phyloP scores from a whole-genome alignment of 495 filamentous ascomycete species.

The Penicillium subrubescens region DNA sequence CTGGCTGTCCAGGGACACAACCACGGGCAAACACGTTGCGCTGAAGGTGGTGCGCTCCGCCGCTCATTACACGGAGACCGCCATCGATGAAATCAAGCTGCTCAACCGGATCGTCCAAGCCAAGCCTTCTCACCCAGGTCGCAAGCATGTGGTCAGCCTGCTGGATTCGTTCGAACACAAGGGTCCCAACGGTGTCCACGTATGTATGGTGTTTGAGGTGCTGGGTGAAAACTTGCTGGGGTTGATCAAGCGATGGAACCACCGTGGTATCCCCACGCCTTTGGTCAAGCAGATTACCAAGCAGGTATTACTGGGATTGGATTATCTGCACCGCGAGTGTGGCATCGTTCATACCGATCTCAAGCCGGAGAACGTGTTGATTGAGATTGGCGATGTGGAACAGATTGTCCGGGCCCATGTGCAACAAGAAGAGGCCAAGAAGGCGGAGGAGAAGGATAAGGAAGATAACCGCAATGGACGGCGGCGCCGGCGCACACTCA shows the following conservation, averaged over 20 bases:
- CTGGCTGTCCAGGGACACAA: conserved; percentile 93
- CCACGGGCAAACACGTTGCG: conserved; percentile 89
- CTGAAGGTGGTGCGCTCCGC: conserved; percentile 97
- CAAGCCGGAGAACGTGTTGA: conserved; percentile 97
- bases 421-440: conserved; percentile 68
- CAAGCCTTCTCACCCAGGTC: conserved; percentile 89
- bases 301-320: conserved; percentile 91
- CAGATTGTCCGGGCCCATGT: conserved; percentile 95
- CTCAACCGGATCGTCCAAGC: conserved; percentile 95
- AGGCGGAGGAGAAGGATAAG: conserved; percentile 72
- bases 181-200: conserved; percentile 92
- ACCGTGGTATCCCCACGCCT: conserved; percentile 92
- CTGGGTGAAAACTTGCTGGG: conserved; percentile 94
- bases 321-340: conserved; percentile 96
- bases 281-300: conserved; percentile 99
- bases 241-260: conserved; percentile 97
- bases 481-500: conserved; percentile 84
- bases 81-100: conserved; percentile 98
- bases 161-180: conserved; percentile 98
- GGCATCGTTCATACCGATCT: conserved; percentile 99
- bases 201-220: conserved; percentile 99
- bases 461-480: conserved; percentile 95
- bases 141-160: conserved; percentile 91
- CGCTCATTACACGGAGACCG: conserved; percentile 97
- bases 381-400: conserved; percentile 99